Evolutionary conservation across 495 filamentous ascomycete species (phyloP), one percentile per base, ranked within the genome.

Genomic region (Astrothelium subdiscretum): DNA sequence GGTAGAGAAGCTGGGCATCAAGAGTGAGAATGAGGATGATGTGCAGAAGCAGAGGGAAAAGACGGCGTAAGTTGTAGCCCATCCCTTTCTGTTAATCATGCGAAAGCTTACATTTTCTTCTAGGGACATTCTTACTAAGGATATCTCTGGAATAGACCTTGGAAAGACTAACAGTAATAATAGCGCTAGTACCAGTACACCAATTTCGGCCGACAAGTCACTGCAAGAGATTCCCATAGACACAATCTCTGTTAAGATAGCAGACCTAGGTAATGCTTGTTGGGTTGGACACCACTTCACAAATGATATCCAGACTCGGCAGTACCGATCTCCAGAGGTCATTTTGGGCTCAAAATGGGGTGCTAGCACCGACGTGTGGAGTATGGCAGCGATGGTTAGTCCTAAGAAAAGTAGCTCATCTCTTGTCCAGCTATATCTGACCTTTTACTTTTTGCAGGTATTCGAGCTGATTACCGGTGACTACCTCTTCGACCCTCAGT

Each of bases 221-320:
- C 74, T 81, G 59, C 82, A 85, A 58, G 79, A 82, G 22, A 72
- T 82, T 54, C 72, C 71, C 57, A 73, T 81, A 62, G 86, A 92
- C 63, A 90, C 88, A 48, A 99, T 99, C 63, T 96, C 91, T 2
- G 94, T 99, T 68, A 99, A 99, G 78, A 99, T 99, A 73, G 94
- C 94, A 15, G 94, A 99, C 78, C 80, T 99, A 61, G 94, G 94
- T 32, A 99, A 99, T 71, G 94, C 94, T 11, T 99, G 94, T 77
- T 99, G 94, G 94, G 91, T 96, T 27, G 87, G 89, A 32, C 94
- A 99, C 72, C 94, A 99, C 73, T 99, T 99, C 75, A 99, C 94
- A 66, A 97, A 99, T 68, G 94, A 99, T 70, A 99, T 99, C 65
- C 94, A 99, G 69, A 99, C 94, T 8, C 83, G 94, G 68, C 94